Percentiles rank a stretch among this genome's conserved stretches.
Conservation (phyloP, 2,329 filamentous ascomycete genomes). For the Cladosporium halotolerans region DNA sequence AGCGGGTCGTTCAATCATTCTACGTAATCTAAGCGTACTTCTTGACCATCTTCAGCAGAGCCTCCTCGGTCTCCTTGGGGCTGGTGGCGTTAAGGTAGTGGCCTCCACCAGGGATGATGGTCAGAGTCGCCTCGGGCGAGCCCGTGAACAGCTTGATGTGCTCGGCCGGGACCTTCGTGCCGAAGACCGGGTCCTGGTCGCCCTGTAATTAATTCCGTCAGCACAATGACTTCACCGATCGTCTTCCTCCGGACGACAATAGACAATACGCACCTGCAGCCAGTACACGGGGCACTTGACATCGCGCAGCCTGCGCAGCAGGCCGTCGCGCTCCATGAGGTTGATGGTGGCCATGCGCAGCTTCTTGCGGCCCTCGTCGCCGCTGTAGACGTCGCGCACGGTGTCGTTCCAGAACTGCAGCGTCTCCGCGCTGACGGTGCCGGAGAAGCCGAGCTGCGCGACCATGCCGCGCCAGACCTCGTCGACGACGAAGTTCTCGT, state of each 20-base stretch:
- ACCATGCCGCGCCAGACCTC: conserved; percentile 23
- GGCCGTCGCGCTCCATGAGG: conserved; percentile 41
- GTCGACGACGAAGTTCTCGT: conserved; percentile 38
- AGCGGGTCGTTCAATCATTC: too few species aligned
- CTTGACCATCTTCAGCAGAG: conserved; percentile 25
- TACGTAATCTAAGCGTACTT: conserved; percentile 16
- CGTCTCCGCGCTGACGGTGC: conserved; percentile 30
- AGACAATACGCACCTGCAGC: conserved; percentile 29
- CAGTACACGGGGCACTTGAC: conserved; percentile 45
- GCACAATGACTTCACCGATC: too few species aligned
- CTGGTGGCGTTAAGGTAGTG: conserved; percentile 44
- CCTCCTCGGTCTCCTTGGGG: conserved; percentile 36
- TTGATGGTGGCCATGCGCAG: conserved; percentile 45
- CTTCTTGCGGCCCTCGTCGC: conserved; percentile 42
- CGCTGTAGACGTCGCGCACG: conserved; percentile 40
- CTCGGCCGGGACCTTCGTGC: conserved; percentile 34
- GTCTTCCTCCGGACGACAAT: too few species aligned
- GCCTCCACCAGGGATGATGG: conserved; percentile 39
- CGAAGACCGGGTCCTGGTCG: conserved; percentile 34
- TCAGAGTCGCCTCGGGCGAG: conserved; percentile 37
- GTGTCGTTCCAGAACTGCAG: conserved; percentile 37
- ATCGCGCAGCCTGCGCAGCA: conserved; percentile 39
- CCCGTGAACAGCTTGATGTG: conserved; percentile 43
- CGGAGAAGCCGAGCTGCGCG: conserved; percentile 33
- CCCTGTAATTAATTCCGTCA: conserved; percentile 19